Conservation (phyloP, 805 yeast species). For the Priceomyces carsonii region DNA sequence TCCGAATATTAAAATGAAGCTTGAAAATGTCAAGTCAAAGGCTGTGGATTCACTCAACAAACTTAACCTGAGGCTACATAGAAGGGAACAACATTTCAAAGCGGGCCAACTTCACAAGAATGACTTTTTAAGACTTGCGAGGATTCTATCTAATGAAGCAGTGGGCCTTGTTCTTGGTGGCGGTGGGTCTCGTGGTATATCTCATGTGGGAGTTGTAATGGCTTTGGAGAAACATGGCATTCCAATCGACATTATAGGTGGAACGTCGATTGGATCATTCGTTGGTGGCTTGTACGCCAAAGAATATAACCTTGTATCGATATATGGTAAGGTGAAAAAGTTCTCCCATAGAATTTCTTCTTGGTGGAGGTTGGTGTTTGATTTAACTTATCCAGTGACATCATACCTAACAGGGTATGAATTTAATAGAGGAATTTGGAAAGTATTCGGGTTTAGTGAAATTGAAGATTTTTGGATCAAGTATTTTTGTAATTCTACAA, state of each 20-base stretch:
- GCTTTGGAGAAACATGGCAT: slow-evolving; percentile 91
- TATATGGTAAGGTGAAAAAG: slow-evolving; percentile 85
- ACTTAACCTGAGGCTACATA: slow-evolving; percentile 20
- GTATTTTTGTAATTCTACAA: slow-evolving; percentile 88
- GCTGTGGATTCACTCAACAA: slow-evolving; percentile 28
- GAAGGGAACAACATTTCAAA: slow-evolving; percentile 18
- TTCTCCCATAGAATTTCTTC: slow-evolving; percentile 82
- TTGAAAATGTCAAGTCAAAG: slow-evolving; percentile 33
- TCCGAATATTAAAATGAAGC: slow-evolving; percentile 30
- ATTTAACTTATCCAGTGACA: slow-evolving; percentile 89
- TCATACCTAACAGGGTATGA: slow-evolving; percentile 97
- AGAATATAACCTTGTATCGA: slow-evolving; percentile 88
- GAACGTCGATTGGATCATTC: slow-evolving; percentile 94
- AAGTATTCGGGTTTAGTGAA: slow-evolving; percentile 85
- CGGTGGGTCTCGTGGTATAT: slow-evolving; percentile 94
- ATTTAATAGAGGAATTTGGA: slow-evolving; percentile 97
- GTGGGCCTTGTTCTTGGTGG: slow-evolving; percentile 95
- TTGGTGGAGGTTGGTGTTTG: slow-evolving; percentile 80
- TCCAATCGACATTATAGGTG: slow-evolving; percentile 93
- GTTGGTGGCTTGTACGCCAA: slow-evolving; percentile 94
- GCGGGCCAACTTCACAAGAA: slow-evolving; percentile 64
- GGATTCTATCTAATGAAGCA: slow-evolving; percentile 88
- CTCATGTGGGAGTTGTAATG: slow-evolving; percentile 88
- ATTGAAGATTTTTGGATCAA: slow-evolving; percentile 96
- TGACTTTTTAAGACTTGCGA: slow-evolving; percentile 86